phyloP scores from a whole-genome alignment of 345 rosid species.

The Odontarrhena argentea region DNA sequence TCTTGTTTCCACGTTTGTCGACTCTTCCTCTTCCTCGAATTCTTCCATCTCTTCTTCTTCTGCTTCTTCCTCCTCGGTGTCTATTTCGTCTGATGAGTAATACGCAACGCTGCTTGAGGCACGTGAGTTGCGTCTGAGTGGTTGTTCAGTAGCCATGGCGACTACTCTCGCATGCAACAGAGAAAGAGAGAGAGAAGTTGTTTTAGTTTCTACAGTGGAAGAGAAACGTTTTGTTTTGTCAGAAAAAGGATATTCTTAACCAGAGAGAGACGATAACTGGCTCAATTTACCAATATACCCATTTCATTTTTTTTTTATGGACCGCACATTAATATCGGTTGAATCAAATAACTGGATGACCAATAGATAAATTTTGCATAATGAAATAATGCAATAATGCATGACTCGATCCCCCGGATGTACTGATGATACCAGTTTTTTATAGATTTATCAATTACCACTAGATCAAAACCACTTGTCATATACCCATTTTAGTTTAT shows the following conservation, averaged over 20 bases:
- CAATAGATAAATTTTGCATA: too few relatives aligned
- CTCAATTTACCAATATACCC: slow-evolving; percentile 3
- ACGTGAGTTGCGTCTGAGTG: slow-evolving; percentile 41
- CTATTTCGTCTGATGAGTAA: slow-evolving; percentile 48
- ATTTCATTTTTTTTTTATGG: neutral
- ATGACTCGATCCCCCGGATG: too few relatives aligned
- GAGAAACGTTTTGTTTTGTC: slow-evolving; percentile 25
- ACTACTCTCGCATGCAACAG: slow-evolving; percentile 33
- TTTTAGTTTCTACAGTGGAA: neutral
- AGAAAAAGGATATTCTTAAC: slow-evolving; percentile 10
- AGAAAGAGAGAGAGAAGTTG: neutral
- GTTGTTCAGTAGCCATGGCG: slow-evolving; percentile 46
- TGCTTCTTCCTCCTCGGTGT: slow-evolving; percentile 33
- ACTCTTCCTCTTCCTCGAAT: neutral
- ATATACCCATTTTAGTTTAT: neutral
- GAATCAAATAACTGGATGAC: too few relatives aligned
- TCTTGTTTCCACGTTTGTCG: slow-evolving; percentile 37
- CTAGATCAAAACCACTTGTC: too few relatives aligned
- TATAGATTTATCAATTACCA: too few relatives aligned
- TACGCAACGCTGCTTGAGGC: slow-evolving; percentile 40
- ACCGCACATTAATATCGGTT: too few relatives aligned
- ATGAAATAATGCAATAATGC: too few relatives aligned
- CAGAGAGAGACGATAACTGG: neutral
- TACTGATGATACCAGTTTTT: too few relatives aligned
- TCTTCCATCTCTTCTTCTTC: slow-evolving; percentile 37